phyloP scores from a whole-genome alignment of 2,329 filamentous ascomycete species.

The Paecilomyces sp. region DNA sequence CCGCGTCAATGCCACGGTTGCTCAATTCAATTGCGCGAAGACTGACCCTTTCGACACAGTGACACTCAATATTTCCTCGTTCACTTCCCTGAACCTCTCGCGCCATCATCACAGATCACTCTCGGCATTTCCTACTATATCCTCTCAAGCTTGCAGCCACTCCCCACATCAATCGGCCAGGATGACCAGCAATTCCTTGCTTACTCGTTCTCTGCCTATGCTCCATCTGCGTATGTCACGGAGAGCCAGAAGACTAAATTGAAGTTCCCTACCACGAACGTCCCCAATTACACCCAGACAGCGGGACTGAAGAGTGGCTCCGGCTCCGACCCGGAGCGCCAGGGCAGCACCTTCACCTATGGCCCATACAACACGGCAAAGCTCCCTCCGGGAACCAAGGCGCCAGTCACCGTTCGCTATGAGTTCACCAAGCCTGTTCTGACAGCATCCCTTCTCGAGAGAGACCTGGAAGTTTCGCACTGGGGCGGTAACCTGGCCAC shows the following conservation, averaged over 20 bases:
- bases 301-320: constrained; percentile 51
- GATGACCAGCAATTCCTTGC: constrained; percentile 78
- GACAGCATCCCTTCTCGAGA: constrained; percentile 70
- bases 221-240: constrained; percentile 74
- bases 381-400: constrained; percentile 66
- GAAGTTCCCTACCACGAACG: constrained; percentile 70
- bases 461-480: constrained; percentile 91
- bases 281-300: constrained; percentile 80
- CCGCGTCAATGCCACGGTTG: constrained; percentile 8
- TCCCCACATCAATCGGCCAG: constrained; percentile 78
- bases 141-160: constrained; percentile 69
- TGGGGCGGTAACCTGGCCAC: constrained; percentile 96
- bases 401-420: constrained; percentile 74
- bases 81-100: constrained; percentile 67
- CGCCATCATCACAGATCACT: constrained; percentile 71
- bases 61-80: constrained; percentile 78
- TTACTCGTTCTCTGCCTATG: constrained; percentile 81
- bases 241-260: constrained; percentile 95
- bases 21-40: constrained; percentile 2
- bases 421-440: constrained; percentile 91
- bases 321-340: constrained; percentile 67
- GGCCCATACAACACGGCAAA: constrained; percentile 69
- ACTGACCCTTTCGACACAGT: constrained; percentile 35
- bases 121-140: constrained; percentile 80
- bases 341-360: constrained; percentile 81